These are phyloP conservation scores for Collybia nuda DNA, from an alignment of 768 basidiomycete species.

Conservation along the genomic window DNA sequence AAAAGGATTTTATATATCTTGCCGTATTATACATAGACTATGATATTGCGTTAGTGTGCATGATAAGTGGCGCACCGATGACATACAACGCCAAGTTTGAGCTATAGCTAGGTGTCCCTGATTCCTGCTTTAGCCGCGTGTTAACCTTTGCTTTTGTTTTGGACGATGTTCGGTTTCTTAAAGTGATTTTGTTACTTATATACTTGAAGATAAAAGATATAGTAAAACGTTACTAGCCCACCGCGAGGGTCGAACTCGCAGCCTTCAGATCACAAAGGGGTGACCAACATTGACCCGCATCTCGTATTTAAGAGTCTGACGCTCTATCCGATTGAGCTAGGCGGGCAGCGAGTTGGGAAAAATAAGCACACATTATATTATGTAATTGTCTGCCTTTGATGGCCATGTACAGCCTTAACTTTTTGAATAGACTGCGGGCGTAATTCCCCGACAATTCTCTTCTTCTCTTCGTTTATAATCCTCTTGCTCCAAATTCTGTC, in stretches of 20 bases:
- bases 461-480: not conserved
- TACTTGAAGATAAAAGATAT: no score
- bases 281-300: not conserved
- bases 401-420: not conserved
- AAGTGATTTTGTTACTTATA: no score
- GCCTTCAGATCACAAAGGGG: slow-evolving; percentile 59
- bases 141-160: no score
- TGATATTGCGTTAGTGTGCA: not conserved
- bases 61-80: no score
- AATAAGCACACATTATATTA: not conserved
- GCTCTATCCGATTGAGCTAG: slow-evolving; percentile 68
- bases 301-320: slow-evolving; percentile 49
- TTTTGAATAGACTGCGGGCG: slow-evolving; percentile 3
- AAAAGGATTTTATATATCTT: not conserved
- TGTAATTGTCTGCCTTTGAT: no score
- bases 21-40: not conserved
- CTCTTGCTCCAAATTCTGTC: not conserved
- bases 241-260: slow-evolving; percentile 87
- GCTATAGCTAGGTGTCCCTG: no score
- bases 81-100: no score
- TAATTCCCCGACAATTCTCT: slow-evolving; percentile 3
- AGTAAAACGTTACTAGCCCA: slow-evolving; percentile 51
- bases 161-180: no score
- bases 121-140: no score
- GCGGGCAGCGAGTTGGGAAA: slow-evolving; percentile 31